A percentile compares a stretch with the other conserved stretches of the same genome.
These are phyloP conservation scores for Quercus bicolor DNA, from an alignment of 306 rosid genomes.

Conservation along the genomic window DNA sequence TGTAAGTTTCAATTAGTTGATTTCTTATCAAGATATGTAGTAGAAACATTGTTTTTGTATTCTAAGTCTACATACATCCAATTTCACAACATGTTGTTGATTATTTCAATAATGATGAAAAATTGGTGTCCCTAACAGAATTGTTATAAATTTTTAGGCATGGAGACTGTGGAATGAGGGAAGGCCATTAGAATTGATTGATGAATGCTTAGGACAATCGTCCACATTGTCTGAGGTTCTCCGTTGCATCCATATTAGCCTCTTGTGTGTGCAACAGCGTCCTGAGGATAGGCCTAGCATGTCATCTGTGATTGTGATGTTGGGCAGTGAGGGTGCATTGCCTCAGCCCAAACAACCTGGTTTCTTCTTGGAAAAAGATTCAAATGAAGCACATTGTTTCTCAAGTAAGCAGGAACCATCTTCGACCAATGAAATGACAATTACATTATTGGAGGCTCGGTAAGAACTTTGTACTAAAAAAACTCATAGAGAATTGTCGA, in stretches of 20 bases:
- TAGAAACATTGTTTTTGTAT: too few relatives aligned
- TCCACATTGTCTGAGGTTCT: constrained; percentile 13
- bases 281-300: constrained; percentile 57
- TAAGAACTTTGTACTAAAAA: too few relatives aligned
- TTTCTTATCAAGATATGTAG: too few relatives aligned
- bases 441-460: too few relatives aligned
- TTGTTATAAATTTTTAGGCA: not conserved
- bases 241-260: constrained; percentile 50
- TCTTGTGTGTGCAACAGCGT: constrained; percentile 45
- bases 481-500: too few relatives aligned
- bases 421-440: too few relatives aligned
- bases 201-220: constrained; percentile 12
- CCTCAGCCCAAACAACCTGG: constrained; percentile 49
- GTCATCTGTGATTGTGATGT: constrained; percentile 40
- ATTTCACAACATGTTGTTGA: too few relatives aligned
- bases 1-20: constrained; percentile 27
- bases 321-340: constrained; percentile 37
- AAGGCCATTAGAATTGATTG: constrained; percentile 16
- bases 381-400: constrained; percentile 2
- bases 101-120: not conserved
- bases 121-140: not conserved
- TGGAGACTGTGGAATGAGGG: constrained; percentile 29
- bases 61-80: too few relatives aligned
- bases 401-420: not conserved
- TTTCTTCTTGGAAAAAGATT: constrained; percentile 16